Evolutionary conservation across 2,329 filamentous ascomycete genomes (phyloP).

Genomic region (Penicillium janthinellum): DNA sequence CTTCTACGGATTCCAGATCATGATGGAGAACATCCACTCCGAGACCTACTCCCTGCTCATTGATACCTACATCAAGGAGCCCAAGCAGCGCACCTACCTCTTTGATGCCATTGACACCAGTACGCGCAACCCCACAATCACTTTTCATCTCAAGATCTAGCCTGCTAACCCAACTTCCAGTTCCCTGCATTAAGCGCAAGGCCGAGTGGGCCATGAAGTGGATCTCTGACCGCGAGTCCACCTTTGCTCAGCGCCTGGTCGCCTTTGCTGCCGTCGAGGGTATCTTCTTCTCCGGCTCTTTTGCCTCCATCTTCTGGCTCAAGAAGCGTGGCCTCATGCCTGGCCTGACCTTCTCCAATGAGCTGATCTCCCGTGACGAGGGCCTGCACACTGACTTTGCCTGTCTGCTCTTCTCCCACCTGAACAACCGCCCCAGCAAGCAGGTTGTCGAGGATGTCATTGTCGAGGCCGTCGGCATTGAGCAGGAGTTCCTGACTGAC

Average conservation of each 20-base stretch:
- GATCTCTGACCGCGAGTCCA: slow-evolving; percentile 92
- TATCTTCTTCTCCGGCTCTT: slow-evolving; percentile 99
- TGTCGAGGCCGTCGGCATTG: slow-evolving; percentile 87
- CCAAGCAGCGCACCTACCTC: slow-evolving; percentile 86
- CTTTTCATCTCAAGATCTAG: not conserved
- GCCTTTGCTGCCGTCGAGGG: slow-evolving; percentile 98
- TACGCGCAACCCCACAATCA: slow-evolving; percentile 49
- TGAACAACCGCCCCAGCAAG: slow-evolving; percentile 86
- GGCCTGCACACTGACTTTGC: slow-evolving; percentile 99
- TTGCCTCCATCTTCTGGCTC: slow-evolving; percentile 99
- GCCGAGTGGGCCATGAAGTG: slow-evolving; percentile 95
- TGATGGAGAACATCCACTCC: slow-evolving; percentile 99
- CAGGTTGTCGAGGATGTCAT: slow-evolving; percentile 84
- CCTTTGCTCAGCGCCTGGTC: slow-evolving; percentile 91
- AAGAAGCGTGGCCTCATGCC: slow-evolving; percentile 99
- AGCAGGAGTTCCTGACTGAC: slow-evolving; percentile 97
- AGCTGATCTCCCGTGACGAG: slow-evolving; percentile 99
- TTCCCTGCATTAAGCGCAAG: slow-evolving; percentile 97
- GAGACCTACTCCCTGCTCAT: slow-evolving; percentile 99
- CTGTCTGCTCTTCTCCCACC: slow-evolving; percentile 94
- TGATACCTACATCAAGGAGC: slow-evolving; percentile 99
- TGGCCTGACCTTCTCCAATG: slow-evolving; percentile 97
- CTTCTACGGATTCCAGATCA: slow-evolving; percentile 99
- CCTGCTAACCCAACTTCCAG: slow-evolving; percentile 47
- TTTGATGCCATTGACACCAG: slow-evolving; percentile 99